Conservation (phyloP, 2,329 filamentous ascomycete species). For the Fusarium begoniae region DNA sequence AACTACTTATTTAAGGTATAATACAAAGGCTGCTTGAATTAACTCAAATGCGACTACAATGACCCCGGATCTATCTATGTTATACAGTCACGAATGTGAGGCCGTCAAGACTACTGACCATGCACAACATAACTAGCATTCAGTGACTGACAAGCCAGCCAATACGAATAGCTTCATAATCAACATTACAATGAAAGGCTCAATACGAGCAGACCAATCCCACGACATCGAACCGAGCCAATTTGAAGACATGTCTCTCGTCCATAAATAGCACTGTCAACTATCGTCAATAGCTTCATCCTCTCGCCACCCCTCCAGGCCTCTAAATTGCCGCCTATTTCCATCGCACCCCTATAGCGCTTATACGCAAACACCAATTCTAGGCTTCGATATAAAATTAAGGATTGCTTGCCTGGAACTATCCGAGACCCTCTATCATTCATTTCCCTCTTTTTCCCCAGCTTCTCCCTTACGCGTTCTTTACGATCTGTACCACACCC, state of each 20-base stretch:
- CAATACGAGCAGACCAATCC: not conserved
- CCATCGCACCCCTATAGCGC: not conserved
- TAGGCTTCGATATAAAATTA: constrained; percentile 14
- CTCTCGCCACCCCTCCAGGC: not conserved
- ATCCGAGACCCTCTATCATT: not conserved
- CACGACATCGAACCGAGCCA: not conserved
- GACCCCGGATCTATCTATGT: not conserved
- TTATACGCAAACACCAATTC: not conserved
- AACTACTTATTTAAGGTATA: not conserved
- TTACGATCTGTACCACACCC: constrained; percentile 12
- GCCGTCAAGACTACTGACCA: no score
- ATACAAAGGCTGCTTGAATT: not conserved
- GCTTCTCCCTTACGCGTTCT: constrained; percentile 1
- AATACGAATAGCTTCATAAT: not conserved
- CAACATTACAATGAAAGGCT: not conserved
- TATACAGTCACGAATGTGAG: no score
- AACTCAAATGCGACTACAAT: not conserved
- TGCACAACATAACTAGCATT: no score
- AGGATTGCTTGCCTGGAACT: not conserved
- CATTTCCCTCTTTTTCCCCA: not conserved
- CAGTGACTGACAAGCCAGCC: not conserved
- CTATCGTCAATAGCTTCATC: not conserved
- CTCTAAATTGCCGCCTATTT: not conserved
- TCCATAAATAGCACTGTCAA: not conserved
- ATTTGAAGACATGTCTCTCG: not conserved